Evolutionary conservation across 345 rosid species (phyloP).

Genomic region (Cardiospermum halicacabum): DNA sequence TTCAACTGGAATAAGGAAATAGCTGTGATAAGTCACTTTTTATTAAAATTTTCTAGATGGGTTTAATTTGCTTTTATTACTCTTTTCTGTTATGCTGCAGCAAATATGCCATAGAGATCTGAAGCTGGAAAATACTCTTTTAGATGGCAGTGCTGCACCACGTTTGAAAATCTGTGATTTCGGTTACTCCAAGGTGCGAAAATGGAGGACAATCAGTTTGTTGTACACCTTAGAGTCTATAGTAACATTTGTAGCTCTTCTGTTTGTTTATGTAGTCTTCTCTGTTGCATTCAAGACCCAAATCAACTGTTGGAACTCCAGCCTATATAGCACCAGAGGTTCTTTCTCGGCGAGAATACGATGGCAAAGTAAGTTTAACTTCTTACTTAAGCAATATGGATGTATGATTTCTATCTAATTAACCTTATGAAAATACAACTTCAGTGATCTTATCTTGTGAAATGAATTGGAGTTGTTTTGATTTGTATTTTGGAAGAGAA

Average conservation of each 20-base stretch:
- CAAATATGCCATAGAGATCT: constrained; percentile 97
- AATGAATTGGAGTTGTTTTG: constrained; percentile 9
- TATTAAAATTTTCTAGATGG: not conserved
- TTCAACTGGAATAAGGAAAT: not conserved
- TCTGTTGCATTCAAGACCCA: constrained; percentile 83
- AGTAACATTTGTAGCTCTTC: not conserved
- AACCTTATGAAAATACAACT: not conserved
- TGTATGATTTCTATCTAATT: not conserved
- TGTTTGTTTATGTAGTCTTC: constrained; percentile 47
- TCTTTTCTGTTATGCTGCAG: constrained; percentile 29
- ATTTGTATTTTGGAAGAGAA: not conserved
- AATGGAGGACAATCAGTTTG: not conserved
- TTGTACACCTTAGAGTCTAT: not conserved
- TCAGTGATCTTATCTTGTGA: constrained; percentile 1
- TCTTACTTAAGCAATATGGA: not conserved
- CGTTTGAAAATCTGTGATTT: constrained; percentile 89
- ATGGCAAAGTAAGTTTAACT: constrained; percentile 54
- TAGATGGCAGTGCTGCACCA: constrained; percentile 93
- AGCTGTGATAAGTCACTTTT: not conserved
- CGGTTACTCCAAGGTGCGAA: constrained; percentile 81
- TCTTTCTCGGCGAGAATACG: constrained; percentile 77
- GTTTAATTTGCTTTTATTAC: not conserved
- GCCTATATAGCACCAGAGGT: constrained; percentile 95
- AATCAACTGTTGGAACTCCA: constrained; percentile 93
- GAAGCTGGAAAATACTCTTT: constrained; percentile 82